Percentiles rank a stretch among this genome's conserved stretches.
Evolutionary conservation across 2,329 filamentous ascomycete genomes (phyloP).

Genomic region (Botrytis sinoallii): DNA sequence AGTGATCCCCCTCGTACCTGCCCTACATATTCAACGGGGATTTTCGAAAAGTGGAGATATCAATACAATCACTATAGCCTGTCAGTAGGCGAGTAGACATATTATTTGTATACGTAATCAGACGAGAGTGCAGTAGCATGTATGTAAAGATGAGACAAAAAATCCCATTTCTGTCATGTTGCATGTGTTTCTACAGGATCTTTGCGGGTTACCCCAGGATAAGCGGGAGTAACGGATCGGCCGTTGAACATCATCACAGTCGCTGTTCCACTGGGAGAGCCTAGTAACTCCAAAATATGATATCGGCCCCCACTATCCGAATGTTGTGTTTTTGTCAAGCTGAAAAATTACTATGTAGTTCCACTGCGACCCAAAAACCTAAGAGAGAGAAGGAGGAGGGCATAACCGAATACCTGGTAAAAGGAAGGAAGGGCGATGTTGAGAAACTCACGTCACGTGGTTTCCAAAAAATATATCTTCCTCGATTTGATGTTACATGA

Average conservation of each 20-base stretch:
- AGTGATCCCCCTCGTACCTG: constrained; percentile 6
- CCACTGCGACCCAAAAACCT: not conserved
- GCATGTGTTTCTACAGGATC: constrained; percentile 13
- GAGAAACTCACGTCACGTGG: not conserved
- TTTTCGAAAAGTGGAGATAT: not conserved
- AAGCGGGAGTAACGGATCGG: constrained; percentile 17
- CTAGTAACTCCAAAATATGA: constrained; percentile 13
- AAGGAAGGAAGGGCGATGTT: not conserved
- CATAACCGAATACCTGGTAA: not conserved
- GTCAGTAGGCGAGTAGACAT: constrained; percentile 1
- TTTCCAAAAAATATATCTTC: not conserved
- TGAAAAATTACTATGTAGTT: not conserved
- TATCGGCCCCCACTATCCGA: constrained; percentile 12
- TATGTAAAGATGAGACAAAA: constrained; percentile 8
- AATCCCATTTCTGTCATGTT: constrained; percentile 10
- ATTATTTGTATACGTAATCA: constrained; percentile 10
- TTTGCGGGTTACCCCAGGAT: constrained; percentile 9
- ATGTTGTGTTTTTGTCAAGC: not conserved
- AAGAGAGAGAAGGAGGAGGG: not conserved
- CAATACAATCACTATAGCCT: too few species aligned
- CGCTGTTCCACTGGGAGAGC: constrained; percentile 8
- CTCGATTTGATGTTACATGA: not conserved
- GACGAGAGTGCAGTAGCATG: not conserved
- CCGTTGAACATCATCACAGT: constrained; percentile 13
- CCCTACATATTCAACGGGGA: constrained; percentile 4